Evolutionary conservation across 1,284 basidiomycete species (phyloP).

Genomic region (Cutaneotrichosporon dermatis): DNA sequence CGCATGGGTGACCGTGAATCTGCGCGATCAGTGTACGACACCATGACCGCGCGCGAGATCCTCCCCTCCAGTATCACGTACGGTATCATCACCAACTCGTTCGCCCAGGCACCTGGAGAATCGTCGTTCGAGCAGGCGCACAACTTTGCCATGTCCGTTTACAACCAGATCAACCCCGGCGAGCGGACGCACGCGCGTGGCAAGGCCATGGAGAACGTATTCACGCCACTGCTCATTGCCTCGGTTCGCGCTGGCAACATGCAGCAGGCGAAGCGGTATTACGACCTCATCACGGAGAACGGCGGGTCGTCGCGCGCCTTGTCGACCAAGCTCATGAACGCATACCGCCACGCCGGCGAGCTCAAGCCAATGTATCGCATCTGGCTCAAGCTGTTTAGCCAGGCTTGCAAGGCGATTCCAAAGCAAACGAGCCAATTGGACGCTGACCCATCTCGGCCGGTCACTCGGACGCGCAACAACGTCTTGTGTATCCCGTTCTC

Average conservation of each 20-base stretch:
- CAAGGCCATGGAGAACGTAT: constrained; percentile 31
- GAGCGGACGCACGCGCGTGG: constrained; percentile 21
- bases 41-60: constrained; percentile 67
- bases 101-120: constrained; percentile 21
- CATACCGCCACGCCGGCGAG: constrained; percentile 63
- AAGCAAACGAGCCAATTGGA: not conserved
- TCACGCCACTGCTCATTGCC: constrained; percentile 35
- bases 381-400: constrained; percentile 53
- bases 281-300: constrained; percentile 14
- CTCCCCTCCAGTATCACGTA: constrained; percentile 69
- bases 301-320: constrained; percentile 17
- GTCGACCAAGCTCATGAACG: constrained; percentile 65
- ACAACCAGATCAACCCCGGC: constrained; percentile 16
- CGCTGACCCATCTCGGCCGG: constrained; percentile 4
- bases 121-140: constrained; percentile 35
- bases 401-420: constrained; percentile 7
- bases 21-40: constrained; percentile 67
- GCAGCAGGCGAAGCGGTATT: constrained; percentile 58
- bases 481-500: constrained; percentile 74
- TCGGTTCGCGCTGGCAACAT: constrained; percentile 27
- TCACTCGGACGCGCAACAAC: constrained; percentile 45
- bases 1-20: constrained; percentile 56
- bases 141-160: constrained; percentile 36
- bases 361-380: constrained; percentile 58
- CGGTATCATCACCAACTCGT: constrained; percentile 61